Evolutionary conservation across 2,329 filamentous ascomycete genomes (phyloP).

Genomic region (Pyricularia sp.): DNA sequence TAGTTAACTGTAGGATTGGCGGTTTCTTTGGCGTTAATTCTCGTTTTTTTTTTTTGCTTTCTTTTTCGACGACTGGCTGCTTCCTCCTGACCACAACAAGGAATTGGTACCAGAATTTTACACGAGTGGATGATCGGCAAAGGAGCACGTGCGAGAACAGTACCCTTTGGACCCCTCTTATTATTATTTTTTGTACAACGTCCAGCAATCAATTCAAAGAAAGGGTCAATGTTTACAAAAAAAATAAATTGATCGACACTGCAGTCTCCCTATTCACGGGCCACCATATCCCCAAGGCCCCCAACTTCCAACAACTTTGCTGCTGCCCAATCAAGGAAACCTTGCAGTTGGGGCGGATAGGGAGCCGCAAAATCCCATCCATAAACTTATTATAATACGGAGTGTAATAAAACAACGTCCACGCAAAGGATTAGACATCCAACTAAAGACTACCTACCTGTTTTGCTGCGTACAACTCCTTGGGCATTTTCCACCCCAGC

Average conservation of each 20-base stretch:
- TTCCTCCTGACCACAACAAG: not conserved
- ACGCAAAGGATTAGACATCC: not conserved
- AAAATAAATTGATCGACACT: not conserved
- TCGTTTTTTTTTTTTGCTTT: not conserved
- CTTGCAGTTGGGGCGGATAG: not conserved
- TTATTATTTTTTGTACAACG: not conserved
- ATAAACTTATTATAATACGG: not conserved
- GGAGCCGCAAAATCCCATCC: not conserved
- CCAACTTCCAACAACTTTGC: not conserved
- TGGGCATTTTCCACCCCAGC: not conserved
- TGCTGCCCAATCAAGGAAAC: not conserved
- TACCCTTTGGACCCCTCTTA: not conserved
- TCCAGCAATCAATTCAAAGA: not conserved
- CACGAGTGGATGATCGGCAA: not conserved
- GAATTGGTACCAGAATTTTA: not conserved
- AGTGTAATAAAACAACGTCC: not conserved
- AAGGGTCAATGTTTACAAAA: not conserved
- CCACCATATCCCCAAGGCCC: not conserved
- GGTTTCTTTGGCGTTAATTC: not conserved
- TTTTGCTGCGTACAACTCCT: no score
- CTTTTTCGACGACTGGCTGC: not conserved
- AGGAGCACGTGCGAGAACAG: not conserved
- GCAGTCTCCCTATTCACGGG: not conserved
- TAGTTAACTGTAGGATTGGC: no score
- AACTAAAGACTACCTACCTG: not conserved